A percentile compares a stretch with the other conserved stretches of the same genome.
Conservation (phyloP, 257 asterid species). For the Datura wrightii region DNA sequence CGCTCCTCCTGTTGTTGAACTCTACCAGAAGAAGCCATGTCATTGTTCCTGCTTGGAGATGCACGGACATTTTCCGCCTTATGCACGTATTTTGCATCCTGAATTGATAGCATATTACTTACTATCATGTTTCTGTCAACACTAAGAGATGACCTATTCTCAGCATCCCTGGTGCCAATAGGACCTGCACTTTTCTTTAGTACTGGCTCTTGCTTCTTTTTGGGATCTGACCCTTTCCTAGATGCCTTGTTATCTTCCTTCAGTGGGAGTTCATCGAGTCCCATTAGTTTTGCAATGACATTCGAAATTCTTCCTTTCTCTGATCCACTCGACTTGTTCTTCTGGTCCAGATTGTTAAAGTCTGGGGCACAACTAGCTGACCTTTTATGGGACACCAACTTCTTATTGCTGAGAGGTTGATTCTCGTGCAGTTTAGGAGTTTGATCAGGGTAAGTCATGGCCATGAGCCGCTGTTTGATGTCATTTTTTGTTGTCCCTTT, state of each 20-base stretch:
- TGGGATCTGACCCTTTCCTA: constrained; percentile 44
- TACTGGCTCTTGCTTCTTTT: constrained; percentile 38
- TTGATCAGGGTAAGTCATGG: constrained; percentile 51
- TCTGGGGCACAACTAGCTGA: constrained; percentile 62
- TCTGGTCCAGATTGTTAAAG: constrained; percentile 41
- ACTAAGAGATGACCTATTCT: constrained; percentile 29
- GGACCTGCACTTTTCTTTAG: constrained; percentile 34
- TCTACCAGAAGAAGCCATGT: constrained; percentile 38
- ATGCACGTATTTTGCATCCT: constrained; percentile 40
- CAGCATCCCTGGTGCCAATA: constrained; percentile 26
- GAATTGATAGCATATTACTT: constrained; percentile 32
- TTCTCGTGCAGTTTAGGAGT: constrained; percentile 39
- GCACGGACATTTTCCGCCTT: constrained; percentile 40
- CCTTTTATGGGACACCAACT: constrained; percentile 51
- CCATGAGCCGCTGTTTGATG: constrained; percentile 48
- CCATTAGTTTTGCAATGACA: constrained; percentile 93
- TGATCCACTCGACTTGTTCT: constrained; percentile 39
- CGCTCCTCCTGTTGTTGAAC: constrained; percentile 40
- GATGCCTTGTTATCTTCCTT: constrained; percentile 42
- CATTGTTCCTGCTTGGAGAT: constrained; percentile 39
- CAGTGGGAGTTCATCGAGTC: constrained; percentile 74
- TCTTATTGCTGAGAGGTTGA: constrained; percentile 39
- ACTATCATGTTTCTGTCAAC: constrained; percentile 26
- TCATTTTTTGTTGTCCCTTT: constrained; percentile 42
- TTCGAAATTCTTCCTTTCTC: constrained; percentile 79